A percentile compares a stretch with the other conserved stretches of the same genome.
phyloP scores from a whole-genome alignment of 2,329 filamentous ascomycete genomes.

The Aspergillus fructus region DNA sequence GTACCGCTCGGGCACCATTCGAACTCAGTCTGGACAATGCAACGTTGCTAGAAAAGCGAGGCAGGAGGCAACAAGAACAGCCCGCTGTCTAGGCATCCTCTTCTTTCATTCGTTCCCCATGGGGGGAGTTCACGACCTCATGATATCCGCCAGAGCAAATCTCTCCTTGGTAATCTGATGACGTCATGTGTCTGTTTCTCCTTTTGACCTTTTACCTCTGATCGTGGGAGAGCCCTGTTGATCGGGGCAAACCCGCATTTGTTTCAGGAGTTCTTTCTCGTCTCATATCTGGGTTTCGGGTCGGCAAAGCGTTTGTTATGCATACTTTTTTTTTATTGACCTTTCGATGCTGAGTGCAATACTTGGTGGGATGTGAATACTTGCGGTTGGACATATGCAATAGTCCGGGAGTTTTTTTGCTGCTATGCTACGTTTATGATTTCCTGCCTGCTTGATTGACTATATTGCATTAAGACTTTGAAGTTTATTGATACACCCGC shows the following conservation, averaged over 20 bases:
- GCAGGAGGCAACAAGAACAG: conserved; percentile 40
- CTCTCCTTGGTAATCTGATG: conserved; percentile 5
- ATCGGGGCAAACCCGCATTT: conserved; percentile 8
- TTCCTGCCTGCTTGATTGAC: background rate
- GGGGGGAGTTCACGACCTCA: background rate
- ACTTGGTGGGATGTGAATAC: conserved; percentile 1
- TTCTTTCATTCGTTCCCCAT: conserved; percentile 7
- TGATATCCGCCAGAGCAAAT: background rate
- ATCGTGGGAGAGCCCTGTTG: conserved; percentile 3
- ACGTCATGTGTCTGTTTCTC: conserved; percentile 8
- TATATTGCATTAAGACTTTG: conserved; percentile 1
- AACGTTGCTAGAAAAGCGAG: conserved; percentile 75
- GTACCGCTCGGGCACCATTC: conserved; percentile 76
- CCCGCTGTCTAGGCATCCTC: conserved; percentile 24
- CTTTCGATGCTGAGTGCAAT: background rate
- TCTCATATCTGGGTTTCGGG: conserved; percentile 14
- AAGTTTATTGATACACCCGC: background rate
- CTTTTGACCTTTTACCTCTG: conserved; percentile 1
- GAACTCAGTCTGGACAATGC: conserved; percentile 90
- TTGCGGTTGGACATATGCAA: conserved; percentile 8
- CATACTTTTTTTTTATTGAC: conserved; percentile 9
- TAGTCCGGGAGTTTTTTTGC: conserved; percentile 5
- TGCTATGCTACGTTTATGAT: background rate
- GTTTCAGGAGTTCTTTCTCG: conserved; percentile 8
- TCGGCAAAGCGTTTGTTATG: conserved; percentile 22